Evolutionary conservation across 225 moss, liverwort and hornwort species (phyloP).

Genomic region (Polytrichum commune): DNA sequence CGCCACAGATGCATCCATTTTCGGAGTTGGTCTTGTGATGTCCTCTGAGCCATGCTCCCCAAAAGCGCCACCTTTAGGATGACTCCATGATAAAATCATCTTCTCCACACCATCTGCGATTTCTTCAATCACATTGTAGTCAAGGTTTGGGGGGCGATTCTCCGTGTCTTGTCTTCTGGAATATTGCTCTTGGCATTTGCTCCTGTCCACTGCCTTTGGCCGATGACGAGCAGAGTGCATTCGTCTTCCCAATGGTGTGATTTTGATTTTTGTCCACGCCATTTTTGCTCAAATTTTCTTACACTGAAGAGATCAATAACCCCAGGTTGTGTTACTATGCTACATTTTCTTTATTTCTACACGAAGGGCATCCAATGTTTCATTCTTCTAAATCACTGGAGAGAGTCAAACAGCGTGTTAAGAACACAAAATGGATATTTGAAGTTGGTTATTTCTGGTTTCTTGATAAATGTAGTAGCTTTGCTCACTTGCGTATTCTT

Average conservation of each 20-base stretch:
- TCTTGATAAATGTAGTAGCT: no score
- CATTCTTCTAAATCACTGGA: no score
- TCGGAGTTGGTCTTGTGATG: background rate
- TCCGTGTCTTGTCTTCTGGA: slow-evolving; percentile 42
- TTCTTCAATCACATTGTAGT: slow-evolving; percentile 80
- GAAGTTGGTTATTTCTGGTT: no score
- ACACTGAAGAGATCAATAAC: background rate
- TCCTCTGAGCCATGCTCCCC: slow-evolving; percentile 10
- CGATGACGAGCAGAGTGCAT: slow-evolving; percentile 15
- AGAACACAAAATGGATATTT: no score
- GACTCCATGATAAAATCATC: slow-evolving; percentile 84
- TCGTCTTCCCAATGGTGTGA: slow-evolving; percentile 30
- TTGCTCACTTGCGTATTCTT: no score
- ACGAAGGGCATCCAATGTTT: no score
- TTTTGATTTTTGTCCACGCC: slow-evolving; percentile 41
- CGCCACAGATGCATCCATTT: slow-evolving; percentile 13
- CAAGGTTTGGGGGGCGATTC: slow-evolving; percentile 67
- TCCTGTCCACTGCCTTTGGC: slow-evolving; percentile 4
- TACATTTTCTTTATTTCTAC: no score
- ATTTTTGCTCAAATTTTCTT: slow-evolving; percentile 17
- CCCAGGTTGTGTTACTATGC: background rate
- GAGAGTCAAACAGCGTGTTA: no score
- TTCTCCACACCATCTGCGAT: slow-evolving; percentile 98
- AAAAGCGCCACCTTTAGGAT: slow-evolving; percentile 39
- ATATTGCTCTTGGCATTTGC: slow-evolving; percentile 18